A percentile compares a stretch with the other conserved stretches of the same genome.
Conservation (phyloP, 176 grass and related monocot genomes). For the Musa beccarii region DNA sequence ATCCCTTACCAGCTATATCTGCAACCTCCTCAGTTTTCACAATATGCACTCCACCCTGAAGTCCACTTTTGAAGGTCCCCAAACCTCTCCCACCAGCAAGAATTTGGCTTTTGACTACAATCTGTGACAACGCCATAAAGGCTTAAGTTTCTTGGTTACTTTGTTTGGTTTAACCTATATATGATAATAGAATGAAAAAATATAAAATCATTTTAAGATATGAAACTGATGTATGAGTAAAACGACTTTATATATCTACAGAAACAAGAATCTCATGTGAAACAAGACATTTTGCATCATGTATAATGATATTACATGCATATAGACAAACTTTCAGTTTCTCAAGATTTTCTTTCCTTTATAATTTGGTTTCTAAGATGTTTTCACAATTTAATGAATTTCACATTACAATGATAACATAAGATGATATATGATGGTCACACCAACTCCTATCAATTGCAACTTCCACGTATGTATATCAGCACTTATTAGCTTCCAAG, state of each 20-base stretch:
- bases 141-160: background rate
- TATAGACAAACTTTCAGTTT: too few species aligned
- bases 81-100: constrained; percentile 92
- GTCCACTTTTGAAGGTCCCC: constrained; percentile 96
- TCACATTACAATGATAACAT: too few species aligned
- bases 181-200: background rate
- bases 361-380: too few species aligned
- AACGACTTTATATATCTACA: background rate
- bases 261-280: background rate
- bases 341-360: too few species aligned
- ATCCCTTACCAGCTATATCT: constrained; percentile 50
- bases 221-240: background rate
- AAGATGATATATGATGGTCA: too few species aligned
- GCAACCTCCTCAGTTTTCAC: constrained; percentile 83
- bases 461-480: too few species aligned
- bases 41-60: constrained; percentile 97
- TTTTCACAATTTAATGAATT: too few species aligned
- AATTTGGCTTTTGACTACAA: constrained; percentile 99
- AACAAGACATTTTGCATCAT: background rate
- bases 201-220: background rate
- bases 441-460: too few species aligned
- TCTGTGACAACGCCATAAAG: constrained; percentile 28
- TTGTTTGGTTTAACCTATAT: background rate
- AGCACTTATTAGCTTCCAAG: too few species aligned
- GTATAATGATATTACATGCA: background rate